Percentiles rank a stretch among this genome's conserved stretches.
phyloP scores from a whole-genome alignment of 2,329 filamentous ascomycete genomes.

The Exophiala mesophila region DNA sequence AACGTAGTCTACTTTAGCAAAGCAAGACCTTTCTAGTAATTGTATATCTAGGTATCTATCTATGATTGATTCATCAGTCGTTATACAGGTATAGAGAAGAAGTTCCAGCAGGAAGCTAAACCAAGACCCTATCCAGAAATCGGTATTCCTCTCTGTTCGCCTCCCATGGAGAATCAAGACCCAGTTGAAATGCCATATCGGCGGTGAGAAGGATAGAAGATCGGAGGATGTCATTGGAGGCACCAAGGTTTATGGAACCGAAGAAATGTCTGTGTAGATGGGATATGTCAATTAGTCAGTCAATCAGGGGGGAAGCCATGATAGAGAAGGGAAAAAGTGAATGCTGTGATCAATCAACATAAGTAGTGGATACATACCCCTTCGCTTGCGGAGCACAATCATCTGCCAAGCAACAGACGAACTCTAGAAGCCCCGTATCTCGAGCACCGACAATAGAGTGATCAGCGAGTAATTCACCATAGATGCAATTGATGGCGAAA shows the following conservation, averaged over 20 bases:
- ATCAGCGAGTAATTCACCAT: conserved; percentile 30
- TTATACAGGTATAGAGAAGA: too few species aligned
- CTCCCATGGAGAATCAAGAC: conserved; percentile 11
- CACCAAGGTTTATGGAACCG: conserved; percentile 28
- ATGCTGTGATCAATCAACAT: too few species aligned
- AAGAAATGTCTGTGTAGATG: conserved; percentile 29
- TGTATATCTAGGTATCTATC: too few species aligned
- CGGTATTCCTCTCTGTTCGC: conserved; percentile 4
- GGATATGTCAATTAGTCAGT: too few species aligned
- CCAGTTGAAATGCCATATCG: conserved; percentile 23
- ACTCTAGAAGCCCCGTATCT: conserved; percentile 30
- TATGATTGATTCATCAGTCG: too few species aligned
- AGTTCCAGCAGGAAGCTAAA: too few species aligned
- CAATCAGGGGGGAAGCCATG: too few species aligned
- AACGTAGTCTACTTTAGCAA: too few species aligned
- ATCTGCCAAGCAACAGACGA: conserved; percentile 30
- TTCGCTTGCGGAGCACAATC: conserved; percentile 29
- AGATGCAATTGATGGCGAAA: conserved; percentile 29
- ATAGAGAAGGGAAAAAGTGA: conserved; percentile 3
- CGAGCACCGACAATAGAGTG: conserved; percentile 24
- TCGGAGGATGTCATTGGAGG: conserved; percentile 20
- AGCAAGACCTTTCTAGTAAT: too few species aligned
- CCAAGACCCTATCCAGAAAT: conserved; percentile 10
- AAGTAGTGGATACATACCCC: conserved; percentile 28
- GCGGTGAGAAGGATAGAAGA: conserved; percentile 24